These are phyloP conservation scores for Flaveria floridana DNA, from an alignment of 140 eudicot genomes.

Conservation along the genomic window DNA sequence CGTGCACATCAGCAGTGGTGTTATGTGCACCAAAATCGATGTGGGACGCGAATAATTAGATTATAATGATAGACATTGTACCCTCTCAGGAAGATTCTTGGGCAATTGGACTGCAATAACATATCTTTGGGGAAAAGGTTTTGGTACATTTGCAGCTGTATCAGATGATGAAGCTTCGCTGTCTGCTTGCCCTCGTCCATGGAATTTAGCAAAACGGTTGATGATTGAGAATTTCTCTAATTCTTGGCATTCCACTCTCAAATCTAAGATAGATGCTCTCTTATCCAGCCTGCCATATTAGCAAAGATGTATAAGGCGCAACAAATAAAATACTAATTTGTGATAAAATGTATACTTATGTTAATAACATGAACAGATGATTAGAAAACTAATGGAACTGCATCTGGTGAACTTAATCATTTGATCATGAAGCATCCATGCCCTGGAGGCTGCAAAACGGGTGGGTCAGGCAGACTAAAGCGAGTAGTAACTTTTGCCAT, in stretches of 20 bases:
- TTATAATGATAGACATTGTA: conserved; percentile 75
- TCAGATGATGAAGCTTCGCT: conserved; percentile 58
- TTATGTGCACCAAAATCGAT: conserved; percentile 35
- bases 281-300: conserved; percentile 59
- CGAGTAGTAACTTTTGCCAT: neutral
- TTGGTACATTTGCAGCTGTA: conserved; percentile 44
- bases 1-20: conserved; percentile 4
- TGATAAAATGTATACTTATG: neutral
- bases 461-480: too few species aligned
- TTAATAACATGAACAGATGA: neutral
- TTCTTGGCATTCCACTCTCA: conserved; percentile 78
- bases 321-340: neutral
- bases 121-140: conserved; percentile 60
- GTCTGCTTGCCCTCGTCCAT: conserved; percentile 74
- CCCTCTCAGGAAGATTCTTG: conserved; percentile 70
- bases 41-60: conserved; percentile 20
- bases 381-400: neutral
- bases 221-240: conserved; percentile 75
- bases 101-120: conserved; percentile 69
- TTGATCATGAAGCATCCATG: neutral
- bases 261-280: conserved; percentile 62
- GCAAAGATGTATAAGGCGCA: conserved; percentile 3
- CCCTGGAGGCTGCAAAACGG: neutral
- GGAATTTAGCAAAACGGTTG: conserved; percentile 78
- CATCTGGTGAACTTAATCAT: neutral